A percentile compares a stretch with the other conserved stretches of the same genome.
These are phyloP conservation scores for Talaromyces adpressus DNA, from an alignment of 495 filamentous ascomycete species.

Conservation along the genomic window DNA sequence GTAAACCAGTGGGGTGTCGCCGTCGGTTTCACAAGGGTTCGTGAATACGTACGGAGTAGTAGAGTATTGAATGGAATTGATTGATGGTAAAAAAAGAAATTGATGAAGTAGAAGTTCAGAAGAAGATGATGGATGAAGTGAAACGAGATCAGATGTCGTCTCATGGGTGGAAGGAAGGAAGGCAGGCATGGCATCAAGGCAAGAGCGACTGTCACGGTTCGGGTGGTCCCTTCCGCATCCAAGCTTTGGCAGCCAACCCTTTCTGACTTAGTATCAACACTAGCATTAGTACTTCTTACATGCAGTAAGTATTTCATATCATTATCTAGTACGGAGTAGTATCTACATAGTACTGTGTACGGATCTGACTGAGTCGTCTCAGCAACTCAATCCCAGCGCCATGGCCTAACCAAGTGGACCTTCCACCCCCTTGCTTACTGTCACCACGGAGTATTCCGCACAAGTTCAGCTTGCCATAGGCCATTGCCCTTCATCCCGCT, in stretches of 20 bases:
- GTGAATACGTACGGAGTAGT: neutral
- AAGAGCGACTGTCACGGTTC: neutral
- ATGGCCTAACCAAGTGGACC: neutral
- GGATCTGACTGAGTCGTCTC: no score
- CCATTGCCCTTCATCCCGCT: neutral
- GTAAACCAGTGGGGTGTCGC: neutral
- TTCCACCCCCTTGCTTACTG: neutral
- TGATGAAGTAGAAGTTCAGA: neutral
- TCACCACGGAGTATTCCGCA: neutral
- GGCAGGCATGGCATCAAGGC: no score
- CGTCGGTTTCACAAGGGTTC: neutral
- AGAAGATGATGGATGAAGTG: neutral
- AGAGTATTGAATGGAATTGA: neutral
- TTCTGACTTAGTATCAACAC: no score
- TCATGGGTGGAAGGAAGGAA: neutral
- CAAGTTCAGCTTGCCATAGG: neutral
- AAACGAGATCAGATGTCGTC: no score
- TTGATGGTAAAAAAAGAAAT: neutral
- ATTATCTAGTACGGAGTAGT: no score
- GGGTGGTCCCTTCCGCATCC: neutral
- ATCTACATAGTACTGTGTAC: no score
- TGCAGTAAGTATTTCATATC: no score
- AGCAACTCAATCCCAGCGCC: neutral
- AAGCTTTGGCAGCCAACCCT: neutral
- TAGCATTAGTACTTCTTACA: no score